Conservation (phyloP, 2,329 filamentous ascomycete species). For the Sclerotinia sclerotiorum region DNA sequence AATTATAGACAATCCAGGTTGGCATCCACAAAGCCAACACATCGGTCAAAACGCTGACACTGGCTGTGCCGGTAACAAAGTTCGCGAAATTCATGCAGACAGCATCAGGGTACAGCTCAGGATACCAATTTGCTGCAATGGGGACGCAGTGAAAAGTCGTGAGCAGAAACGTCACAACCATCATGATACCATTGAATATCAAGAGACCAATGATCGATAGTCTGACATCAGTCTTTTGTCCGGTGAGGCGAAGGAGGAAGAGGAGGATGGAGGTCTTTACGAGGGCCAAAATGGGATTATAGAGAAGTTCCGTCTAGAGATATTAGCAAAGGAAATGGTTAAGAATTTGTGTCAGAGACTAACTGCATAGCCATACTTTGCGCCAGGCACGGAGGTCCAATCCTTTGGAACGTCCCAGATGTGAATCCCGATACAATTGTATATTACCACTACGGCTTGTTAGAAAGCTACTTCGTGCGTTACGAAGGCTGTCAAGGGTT, state of each 20-base stretch:
- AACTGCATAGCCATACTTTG: constrained; percentile 15
- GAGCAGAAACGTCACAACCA: constrained; percentile 15
- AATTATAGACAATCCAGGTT: constrained; percentile 28
- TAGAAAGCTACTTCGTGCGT: background rate
- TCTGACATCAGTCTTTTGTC: constrained; percentile 42
- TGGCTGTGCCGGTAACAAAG: constrained; percentile 20
- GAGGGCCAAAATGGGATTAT: constrained; percentile 49
- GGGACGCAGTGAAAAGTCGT: constrained; percentile 24
- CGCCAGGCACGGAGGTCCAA: background rate
- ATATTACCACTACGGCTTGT: background rate
- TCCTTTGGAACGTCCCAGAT: background rate
- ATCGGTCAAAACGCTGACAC: constrained; percentile 22
- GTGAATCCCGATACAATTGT: background rate
- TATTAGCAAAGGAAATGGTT: background rate
- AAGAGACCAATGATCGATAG: constrained; percentile 37
- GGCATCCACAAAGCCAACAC: constrained; percentile 23
- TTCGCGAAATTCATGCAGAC: constrained; percentile 25
- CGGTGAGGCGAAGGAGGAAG: constrained; percentile 47
- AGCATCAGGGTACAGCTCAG: constrained; percentile 16
- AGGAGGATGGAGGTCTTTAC: constrained; percentile 49
- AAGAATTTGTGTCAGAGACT: background rate
- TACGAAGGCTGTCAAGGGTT: background rate
- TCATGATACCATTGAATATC: constrained; percentile 18
- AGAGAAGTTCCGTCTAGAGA: constrained; percentile 29
- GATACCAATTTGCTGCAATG: constrained; percentile 24